These are phyloP conservation scores for Fusarium buharicum DNA, from an alignment of 2,329 filamentous ascomycete genomes.

Conservation along the genomic window DNA sequence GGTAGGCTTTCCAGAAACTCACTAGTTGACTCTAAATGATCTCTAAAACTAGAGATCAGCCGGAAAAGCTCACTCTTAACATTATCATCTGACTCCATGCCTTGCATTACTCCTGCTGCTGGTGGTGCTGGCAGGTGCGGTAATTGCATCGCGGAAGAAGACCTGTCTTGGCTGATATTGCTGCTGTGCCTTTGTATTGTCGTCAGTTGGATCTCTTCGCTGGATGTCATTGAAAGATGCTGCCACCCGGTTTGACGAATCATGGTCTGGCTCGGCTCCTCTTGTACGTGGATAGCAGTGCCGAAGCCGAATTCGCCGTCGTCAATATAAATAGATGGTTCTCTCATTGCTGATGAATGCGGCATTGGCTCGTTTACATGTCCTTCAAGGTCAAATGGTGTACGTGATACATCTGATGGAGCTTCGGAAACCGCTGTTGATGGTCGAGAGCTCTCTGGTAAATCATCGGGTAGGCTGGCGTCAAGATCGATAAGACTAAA, in stretches of 20 bases:
- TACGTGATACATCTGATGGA: conserved; percentile 50
- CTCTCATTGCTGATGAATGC: conserved; percentile 54
- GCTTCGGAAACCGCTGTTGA: conserved; percentile 67
- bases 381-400: no score
- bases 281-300: not conserved
- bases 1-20: not conserved
- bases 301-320: conserved; percentile 53
- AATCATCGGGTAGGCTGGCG: conserved; percentile 61
- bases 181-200: not conserved
- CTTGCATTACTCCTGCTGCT: not conserved
- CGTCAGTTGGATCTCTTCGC: no score
- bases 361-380: no score
- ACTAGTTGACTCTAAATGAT: not conserved
- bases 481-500: conserved; percentile 63
- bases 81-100: not conserved
- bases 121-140: not conserved
- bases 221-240: not conserved
- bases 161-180: not conserved
- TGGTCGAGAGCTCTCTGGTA: conserved; percentile 59
- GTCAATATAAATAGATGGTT: conserved; percentile 68
- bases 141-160: not conserved
- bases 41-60: not conserved
- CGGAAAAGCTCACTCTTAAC: not conserved
- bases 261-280: not conserved
- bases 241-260: not conserved